Evolutionary conservation across 768 basidiomycete genomes (phyloP).

Genomic region (Hemileccinum impolitum): DNA sequence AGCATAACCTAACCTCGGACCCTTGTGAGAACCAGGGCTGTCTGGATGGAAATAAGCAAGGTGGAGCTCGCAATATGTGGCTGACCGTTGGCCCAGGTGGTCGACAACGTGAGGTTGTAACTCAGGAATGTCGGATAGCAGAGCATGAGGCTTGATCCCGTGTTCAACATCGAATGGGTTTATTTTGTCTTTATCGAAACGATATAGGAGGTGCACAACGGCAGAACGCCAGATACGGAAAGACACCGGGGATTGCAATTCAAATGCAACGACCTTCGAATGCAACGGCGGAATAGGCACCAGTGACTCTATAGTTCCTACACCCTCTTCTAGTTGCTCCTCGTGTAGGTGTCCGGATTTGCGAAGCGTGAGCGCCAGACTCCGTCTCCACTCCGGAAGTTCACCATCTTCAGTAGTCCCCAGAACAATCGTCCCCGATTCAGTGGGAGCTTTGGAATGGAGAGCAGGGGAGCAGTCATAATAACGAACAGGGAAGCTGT

Average conservation of each 20-base stretch:
- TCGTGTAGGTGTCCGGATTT: neutral
- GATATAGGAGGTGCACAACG: constrained; percentile 13
- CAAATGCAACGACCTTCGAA: constrained; percentile 30
- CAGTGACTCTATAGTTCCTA: too few relatives aligned
- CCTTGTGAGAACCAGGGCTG: constrained; percentile 3
- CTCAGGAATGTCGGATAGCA: too few relatives aligned
- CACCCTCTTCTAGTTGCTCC: neutral
- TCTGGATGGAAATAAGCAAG: too few relatives aligned
- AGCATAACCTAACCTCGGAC: constrained; percentile 16
- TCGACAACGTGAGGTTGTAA: too few relatives aligned
- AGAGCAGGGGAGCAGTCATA: constrained; percentile 24
- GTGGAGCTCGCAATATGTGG: too few relatives aligned
- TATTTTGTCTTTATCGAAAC: too few relatives aligned
- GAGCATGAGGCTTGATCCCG: too few relatives aligned
- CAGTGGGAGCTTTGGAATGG: constrained; percentile 28
- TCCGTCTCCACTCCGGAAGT: neutral
- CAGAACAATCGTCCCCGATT: neutral
- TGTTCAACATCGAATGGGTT: too few relatives aligned
- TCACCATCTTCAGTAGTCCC: neutral
- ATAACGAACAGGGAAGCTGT: constrained; percentile 6
- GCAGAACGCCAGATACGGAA: constrained; percentile 38
- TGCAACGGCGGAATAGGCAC: too few relatives aligned
- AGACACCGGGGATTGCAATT: constrained; percentile 33
- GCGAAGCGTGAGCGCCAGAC: neutral
- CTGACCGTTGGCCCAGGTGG: too few relatives aligned